Base-by-base conservation (phyloP, 768 basidiomycete genomes). In the Aureoboletus auriporus region DNA sequence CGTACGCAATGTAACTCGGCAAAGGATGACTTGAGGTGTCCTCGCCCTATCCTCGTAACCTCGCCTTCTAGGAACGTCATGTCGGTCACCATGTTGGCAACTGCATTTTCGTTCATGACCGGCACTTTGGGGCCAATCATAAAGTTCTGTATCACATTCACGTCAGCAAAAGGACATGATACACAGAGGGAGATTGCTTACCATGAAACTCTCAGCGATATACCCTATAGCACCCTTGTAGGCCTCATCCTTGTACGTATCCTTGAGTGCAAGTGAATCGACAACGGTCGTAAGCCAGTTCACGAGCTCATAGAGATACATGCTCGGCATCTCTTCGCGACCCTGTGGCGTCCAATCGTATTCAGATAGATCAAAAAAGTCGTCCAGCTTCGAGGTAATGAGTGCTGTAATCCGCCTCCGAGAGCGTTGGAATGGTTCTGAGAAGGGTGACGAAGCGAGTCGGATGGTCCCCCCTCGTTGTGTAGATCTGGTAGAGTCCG, bases 261-360 rank as follows among this genome's bases (percentile, higher is more conserved):
- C 89, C 47, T 89, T 84, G 69, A 98, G 82, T 51, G 77, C 79
- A 56, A 86, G 82, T 50, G 82, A 91, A 66, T 98, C 96, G 41
- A 99, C 92, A 47, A 96, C 89, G 2, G 94, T 96, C 34, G 87
- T 94, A 44, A 98, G 76, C 89, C 94, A 99, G 64, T 93, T 93
- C 64, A 95, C 81, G 59, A 98, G 80, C 66, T 97, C 95, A 64
- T 92, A 87, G 3, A 98, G 76, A 68, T 97, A 97, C 79, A 87
- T 86, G 78, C 91, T 94, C 38, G 94, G 92, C 31, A 82, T 82
- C 49, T 78, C 75, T 62, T 89, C 86, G 30, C 81, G 79, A 10
- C 72, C 65, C 30, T 74, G 71, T 8, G 92, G 88, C 31, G 85
- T 87, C 93, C 93, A 98, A 59, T 94, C 84, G 64, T 97, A 97